Evolutionary conservation across 2,329 filamentous ascomycete genomes (phyloP).

Genomic region (Trichoderma pleuroti): DNA sequence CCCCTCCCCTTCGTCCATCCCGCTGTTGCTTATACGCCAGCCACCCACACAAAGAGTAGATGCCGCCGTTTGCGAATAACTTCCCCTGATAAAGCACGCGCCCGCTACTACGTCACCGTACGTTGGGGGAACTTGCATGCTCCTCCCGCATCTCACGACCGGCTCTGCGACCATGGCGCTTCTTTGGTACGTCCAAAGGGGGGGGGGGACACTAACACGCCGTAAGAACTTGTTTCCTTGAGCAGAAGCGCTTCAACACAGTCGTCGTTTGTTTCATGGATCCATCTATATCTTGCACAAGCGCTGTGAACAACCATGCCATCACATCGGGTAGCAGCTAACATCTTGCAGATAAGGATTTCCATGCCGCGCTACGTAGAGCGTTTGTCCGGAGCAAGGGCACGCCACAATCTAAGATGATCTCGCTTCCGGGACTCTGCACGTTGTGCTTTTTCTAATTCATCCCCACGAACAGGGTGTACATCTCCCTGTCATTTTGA

Average conservation of each 20-base stretch:
- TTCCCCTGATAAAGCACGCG: background rate
- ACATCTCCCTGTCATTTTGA: background rate
- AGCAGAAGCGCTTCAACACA: conserved; percentile 1
- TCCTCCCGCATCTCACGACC: background rate
- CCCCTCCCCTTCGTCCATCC: background rate
- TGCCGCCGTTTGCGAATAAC: background rate
- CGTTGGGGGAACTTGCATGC: background rate
- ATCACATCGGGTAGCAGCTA: background rate
- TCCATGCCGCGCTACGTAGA: background rate
- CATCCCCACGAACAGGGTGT: background rate
- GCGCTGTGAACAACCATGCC: background rate
- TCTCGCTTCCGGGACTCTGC: background rate
- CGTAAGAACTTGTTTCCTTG: background rate
- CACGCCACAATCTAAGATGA: conserved; percentile 10
- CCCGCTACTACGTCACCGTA: conserved; percentile 2
- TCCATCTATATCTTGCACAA: background rate
- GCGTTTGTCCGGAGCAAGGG: background rate
- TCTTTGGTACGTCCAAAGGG: background rate
- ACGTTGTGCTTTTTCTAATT: background rate
- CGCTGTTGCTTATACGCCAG: background rate
- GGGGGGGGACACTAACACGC: background rate
- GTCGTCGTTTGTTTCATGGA: background rate
- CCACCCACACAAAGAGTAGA: background rate
- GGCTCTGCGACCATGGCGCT: conserved; percentile 1
- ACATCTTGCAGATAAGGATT: background rate